These are phyloP conservation scores for Aspergillus proliferans DNA, from an alignment of 2,329 filamentous ascomycete species.

Conservation along the genomic window DNA sequence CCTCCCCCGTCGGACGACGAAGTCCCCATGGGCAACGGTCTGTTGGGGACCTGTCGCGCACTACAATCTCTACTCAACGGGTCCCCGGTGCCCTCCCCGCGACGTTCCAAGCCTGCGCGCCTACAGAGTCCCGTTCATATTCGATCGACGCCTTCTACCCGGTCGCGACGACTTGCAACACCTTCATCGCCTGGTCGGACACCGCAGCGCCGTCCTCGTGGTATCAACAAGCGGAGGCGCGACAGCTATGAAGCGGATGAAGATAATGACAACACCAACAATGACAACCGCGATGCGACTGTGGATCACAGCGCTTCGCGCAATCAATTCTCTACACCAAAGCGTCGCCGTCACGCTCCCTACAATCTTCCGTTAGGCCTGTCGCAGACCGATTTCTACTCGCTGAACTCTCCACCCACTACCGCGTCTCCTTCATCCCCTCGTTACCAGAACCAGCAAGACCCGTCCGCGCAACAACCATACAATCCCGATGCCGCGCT, in stretches of 20 bases:
- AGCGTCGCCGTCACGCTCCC: conserved; percentile 38
- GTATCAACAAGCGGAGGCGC: conserved; percentile 37
- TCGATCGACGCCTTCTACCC: conserved; percentile 21
- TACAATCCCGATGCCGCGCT: conserved; percentile 29
- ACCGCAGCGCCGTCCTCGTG: conserved; percentile 22
- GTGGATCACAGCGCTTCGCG: conserved; percentile 5
- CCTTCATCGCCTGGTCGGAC: conserved; percentile 16
- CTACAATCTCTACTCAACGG: conserved; percentile 37
- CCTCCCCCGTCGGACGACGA: conserved; percentile 33
- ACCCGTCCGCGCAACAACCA: conserved; percentile 5
- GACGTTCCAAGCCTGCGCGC: conserved; percentile 28
- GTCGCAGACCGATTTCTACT: conserved; percentile 38
- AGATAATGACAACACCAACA: conserved; percentile 10
- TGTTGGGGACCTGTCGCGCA: conserved; percentile 37
- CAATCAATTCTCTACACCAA: conserved; percentile 37
- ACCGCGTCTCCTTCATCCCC: conserved; percentile 27
- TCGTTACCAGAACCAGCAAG: conserved; percentile 9
- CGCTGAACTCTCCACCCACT: conserved; percentile 30
- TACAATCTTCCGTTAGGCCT: conserved; percentile 41
- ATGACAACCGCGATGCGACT: conserved; percentile 5
- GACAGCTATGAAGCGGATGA: conserved; percentile 22
- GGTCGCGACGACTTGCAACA: conserved; percentile 21
- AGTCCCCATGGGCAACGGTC: conserved; percentile 29
- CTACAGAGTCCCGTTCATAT: conserved; percentile 37
- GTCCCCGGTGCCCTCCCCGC: conserved; percentile 34